A percentile compares a stretch with the other conserved stretches of the same genome.
phyloP scores from a whole-genome alignment of 768 basidiomycete genomes.

The Suillus americanus region DNA sequence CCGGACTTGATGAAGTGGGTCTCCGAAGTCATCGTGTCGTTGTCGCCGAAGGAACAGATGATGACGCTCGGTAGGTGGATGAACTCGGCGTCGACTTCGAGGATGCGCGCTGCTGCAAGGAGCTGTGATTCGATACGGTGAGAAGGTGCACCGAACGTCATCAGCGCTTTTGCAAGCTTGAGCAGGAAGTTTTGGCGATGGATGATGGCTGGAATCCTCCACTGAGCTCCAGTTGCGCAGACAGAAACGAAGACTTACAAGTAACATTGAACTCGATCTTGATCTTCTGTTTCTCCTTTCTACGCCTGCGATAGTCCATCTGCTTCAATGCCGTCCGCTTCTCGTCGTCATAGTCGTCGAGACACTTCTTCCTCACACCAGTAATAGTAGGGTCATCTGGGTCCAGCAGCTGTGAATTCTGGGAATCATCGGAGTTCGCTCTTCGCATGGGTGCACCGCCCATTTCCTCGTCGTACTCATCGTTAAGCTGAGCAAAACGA shows the following conservation, averaged over 20 bases:
- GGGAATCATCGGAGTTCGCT: slow-evolving; percentile 45
- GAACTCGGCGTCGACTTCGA: slow-evolving; percentile 91
- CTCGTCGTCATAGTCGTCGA: slow-evolving; percentile 61
- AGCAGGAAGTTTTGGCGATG: slow-evolving; percentile 85
- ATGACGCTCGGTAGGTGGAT: slow-evolving; percentile 81
- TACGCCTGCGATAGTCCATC: slow-evolving; percentile 67
- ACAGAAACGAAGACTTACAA: slow-evolving; percentile 41
- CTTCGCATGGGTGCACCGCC: slow-evolving; percentile 25
- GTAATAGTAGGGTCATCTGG: slow-evolving; percentile 73
- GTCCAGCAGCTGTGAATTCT: slow-evolving; percentile 57
- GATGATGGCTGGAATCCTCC: slow-evolving; percentile 56
- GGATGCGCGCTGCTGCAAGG: slow-evolving; percentile 80
- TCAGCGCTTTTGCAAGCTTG: slow-evolving; percentile 81
- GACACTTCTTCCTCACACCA: slow-evolving; percentile 46
- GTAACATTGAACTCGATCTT: slow-evolving; percentile 76
- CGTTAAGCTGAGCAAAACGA: slow-evolving; percentile 6
- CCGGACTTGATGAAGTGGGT: slow-evolving; percentile 85
- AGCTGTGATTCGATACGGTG: slow-evolving; percentile 95
- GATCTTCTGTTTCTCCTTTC: slow-evolving; percentile 62
- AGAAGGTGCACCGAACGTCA: slow-evolving; percentile 91
- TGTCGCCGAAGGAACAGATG: slow-evolving; percentile 88
- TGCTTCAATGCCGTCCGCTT: slow-evolving; percentile 59
- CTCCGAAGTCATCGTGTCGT: slow-evolving; percentile 85
- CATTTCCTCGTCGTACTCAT: slow-evolving; percentile 12
- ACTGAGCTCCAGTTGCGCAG: slow-evolving; percentile 3